Evolutionary conservation across 2,329 filamentous ascomycete species (phyloP), one percentile per base, ranked within the genome.

Genomic region (Fusarium nanum): DNA sequence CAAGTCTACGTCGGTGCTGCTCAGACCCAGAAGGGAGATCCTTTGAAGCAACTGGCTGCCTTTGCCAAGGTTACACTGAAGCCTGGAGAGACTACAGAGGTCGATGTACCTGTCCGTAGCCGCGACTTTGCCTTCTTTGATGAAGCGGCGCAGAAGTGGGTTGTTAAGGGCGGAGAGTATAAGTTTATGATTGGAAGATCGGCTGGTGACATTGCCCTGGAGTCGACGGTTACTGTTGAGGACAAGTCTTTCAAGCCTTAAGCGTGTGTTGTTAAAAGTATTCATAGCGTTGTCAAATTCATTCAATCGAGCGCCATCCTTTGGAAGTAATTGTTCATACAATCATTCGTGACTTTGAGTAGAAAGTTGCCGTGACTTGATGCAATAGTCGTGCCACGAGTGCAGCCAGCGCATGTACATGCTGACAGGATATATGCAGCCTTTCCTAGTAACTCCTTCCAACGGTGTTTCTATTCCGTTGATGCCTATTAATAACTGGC

Each of bases 21-120:
- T 22, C 42, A 74, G 56, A 61, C 68, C 11, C 47, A 52, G 0
- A 58, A 71, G 46, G 70, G 68, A 25, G 56, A 76, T 58, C 74
- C 74, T 28, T 34, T 76, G 30, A 92, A 93, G 79, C 91, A 93
- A 77, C 81, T 93, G 5, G 88, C 88, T 46, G 89, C 88, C 0
- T 93, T 92, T 70, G 85, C 85, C 61, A 92, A 92, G 78, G 85
- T 91, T 14, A 73, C 68, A 5, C 46, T 76, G 7, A 68, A 73
- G 61, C 60, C 74, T 41, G 70, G 73, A 8, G 71, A 76, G 61
- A 68, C 80, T 72, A 46, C 53, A 14, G 60, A 60, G 14, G 71
- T 76, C 6, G 64, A 67, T 23, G 46, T 77, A 22, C 72, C 74
- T 9, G 70, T 77, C 7, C 61, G 58, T 23, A 22, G 58, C 10